phyloP scores from a whole-genome alignment of 176 grass and related monocot species.

The Raddia distichophylla region DNA sequence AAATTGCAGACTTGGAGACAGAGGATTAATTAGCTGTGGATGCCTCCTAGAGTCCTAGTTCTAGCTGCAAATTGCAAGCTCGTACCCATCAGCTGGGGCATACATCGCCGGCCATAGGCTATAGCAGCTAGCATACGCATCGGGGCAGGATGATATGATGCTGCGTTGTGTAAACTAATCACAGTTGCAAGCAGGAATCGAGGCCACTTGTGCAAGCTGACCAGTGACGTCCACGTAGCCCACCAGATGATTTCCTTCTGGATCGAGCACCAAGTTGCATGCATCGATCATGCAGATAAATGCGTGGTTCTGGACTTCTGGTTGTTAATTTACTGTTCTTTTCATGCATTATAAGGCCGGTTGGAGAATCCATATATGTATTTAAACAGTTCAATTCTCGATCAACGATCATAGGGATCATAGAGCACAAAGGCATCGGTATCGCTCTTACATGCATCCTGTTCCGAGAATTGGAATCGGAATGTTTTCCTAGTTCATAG shows the following conservation, averaged over 20 bases:
- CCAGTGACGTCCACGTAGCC: background rate
- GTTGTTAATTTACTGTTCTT: no score
- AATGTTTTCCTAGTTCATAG: background rate
- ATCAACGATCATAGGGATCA: no score
- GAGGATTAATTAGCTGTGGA: background rate
- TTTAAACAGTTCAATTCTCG: no score
- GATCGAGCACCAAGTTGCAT: background rate
- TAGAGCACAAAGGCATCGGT: background rate
- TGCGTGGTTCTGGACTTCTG: no score
- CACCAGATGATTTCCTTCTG: background rate
- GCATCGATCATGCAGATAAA: no score
- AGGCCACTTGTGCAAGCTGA: slow-evolving; percentile 1
- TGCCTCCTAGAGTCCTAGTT: background rate
- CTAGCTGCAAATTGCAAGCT: no score
- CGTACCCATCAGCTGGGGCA: slow-evolving; percentile 7
- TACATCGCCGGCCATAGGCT: background rate
- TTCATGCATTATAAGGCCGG: no score
- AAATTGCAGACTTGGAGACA: background rate
- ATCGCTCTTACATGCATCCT: background rate
- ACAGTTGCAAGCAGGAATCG: background rate
- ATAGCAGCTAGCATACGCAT: background rate
- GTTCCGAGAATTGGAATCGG: background rate
- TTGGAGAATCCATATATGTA: no score
- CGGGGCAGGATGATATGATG: background rate
- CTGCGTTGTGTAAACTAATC: background rate